A percentile compares a stretch with the other conserved stretches of the same genome.
These are phyloP conservation scores for Ocimum tenuiflorum DNA, from an alignment of 257 asterid genomes.

Conservation along the genomic window DNA sequence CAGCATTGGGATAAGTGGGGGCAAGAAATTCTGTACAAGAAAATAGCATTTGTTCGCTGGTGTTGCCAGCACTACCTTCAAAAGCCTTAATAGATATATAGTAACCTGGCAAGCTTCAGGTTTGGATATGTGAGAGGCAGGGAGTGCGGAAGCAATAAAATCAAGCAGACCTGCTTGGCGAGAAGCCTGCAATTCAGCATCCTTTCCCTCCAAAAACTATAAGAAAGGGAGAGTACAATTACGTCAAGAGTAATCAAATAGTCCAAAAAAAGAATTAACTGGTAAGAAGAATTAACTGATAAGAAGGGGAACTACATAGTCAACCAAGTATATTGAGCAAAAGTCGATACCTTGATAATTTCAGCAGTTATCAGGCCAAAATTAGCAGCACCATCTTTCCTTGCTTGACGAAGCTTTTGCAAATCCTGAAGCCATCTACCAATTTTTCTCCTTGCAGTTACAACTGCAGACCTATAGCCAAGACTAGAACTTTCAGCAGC, in stretches of 20 bases:
- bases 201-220: conserved; percentile 88
- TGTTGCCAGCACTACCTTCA: conserved; percentile 54
- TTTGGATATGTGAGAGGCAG: conserved; percentile 92
- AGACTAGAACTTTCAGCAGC: conserved; percentile 73
- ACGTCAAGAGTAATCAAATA: conserved; percentile 24
- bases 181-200: conserved; percentile 92
- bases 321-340: neutral
- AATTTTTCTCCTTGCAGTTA: conserved; percentile 82
- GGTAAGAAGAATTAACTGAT: conserved; percentile 1
- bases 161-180: conserved; percentile 97
- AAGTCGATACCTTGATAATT: conserved; percentile 66
- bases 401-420: conserved; percentile 91
- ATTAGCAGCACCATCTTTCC: conserved; percentile 87
- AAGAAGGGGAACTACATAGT: neutral
- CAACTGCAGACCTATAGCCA: conserved; percentile 75
- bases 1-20: conserved; percentile 92
- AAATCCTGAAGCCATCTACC: conserved; percentile 94
- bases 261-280: conserved; percentile 10
- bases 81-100: conserved; percentile 68
- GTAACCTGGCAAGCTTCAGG: conserved; percentile 96
- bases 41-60: conserved; percentile 75
- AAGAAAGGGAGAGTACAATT: conserved; percentile 3
- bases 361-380: conserved; percentile 89
- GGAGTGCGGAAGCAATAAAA: conserved; percentile 95
- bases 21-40: conserved; percentile 89